Evolutionary conservation across 371 early-diverging fungal species (phyloP), one percentile per base, ranked within the genome.

Genomic region (Rhizomucor miehei): DNA sequence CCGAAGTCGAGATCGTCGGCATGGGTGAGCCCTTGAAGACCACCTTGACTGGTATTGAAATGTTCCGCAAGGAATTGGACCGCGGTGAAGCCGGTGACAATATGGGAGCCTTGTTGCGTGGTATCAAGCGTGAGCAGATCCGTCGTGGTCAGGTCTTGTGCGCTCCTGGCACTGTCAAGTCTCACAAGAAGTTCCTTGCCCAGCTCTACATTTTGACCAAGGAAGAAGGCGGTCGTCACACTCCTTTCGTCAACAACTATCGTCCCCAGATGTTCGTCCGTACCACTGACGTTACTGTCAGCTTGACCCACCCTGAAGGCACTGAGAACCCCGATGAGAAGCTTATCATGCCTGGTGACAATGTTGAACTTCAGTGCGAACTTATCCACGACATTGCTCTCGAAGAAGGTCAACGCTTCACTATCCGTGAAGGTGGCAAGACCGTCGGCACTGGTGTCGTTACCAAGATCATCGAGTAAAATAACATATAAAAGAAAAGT

Each of bases 291-390:
- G 91, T 97, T 62, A 92, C 97, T 25, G 94, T 90, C 57, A 81
- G 86, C 38, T 77, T 98, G 52, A 81, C 89, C 69, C 92, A 92
- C 71, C 89, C 83, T 59, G 87, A 78, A 52, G 92, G 91, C 40
- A 88, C 82, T 47, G 85, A 85, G 73, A 88, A 90, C 71, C 85
- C 90, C 19, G 87, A 90, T 44, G 92, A 93, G 50, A 90, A 93
- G 86, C 89, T 97, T 88, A 87, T 98, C 57, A 93, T 96, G 93
- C 99, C 99, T n/a, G 99, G 99, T 52, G 98, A 97, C 70, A 94
- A 97, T 60, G 87, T 94, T 24, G 84, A 85, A 57, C 79, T 96
- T 82, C 65, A 80, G 60, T 86, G 92, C 69, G 91, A 92, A 71
- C 84, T 95, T 57, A 67, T 83, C 37, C 70, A 80, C 57, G 86